phyloP scores from a whole-genome alignment of 345 rosid species.

The Geranium brycei region DNA sequence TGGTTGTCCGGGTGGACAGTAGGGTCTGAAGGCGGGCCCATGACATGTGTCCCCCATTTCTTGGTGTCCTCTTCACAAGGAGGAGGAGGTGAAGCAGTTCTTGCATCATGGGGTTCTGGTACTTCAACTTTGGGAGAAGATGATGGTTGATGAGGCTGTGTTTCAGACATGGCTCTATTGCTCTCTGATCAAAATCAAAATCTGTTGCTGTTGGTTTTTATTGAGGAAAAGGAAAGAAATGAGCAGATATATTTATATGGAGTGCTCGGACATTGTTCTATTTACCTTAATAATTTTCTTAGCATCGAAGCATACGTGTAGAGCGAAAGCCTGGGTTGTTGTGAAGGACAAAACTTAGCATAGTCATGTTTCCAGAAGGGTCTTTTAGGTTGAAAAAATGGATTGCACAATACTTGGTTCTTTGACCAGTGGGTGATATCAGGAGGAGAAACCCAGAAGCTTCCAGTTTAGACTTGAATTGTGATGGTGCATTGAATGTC shows the following conservation, averaged over 20 bases:
- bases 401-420: background rate
- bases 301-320: slow-evolving; percentile 2
- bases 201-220: background rate
- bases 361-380: slow-evolving; percentile 3
- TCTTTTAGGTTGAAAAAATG: background rate
- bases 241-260: no score
- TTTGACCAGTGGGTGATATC: slow-evolving; percentile 1
- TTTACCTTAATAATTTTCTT: slow-evolving; percentile 1
- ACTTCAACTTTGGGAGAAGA: slow-evolving; percentile 2
- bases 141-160: background rate
- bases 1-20: slow-evolving; percentile 74
- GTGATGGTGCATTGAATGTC: background rate
- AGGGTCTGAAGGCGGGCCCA: slow-evolving; percentile 78
- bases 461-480: slow-evolving; percentile 2
- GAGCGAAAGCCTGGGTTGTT: background rate
- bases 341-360: slow-evolving; percentile 2
- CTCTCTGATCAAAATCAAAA: background rate
- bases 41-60: slow-evolving; percentile 73
- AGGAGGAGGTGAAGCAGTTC: slow-evolving; percentile 2
- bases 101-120: background rate
- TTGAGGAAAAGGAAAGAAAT: no score
- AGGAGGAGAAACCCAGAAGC: slow-evolving; percentile 7
- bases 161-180: slow-evolving; percentile 1
- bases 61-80: slow-evolving; percentile 25
- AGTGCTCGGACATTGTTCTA: slow-evolving; percentile 2